Base-by-base conservation (phyloP, 2,329 filamentous ascomycete genomes). In the Fonsecaea pedrosoi region DNA sequence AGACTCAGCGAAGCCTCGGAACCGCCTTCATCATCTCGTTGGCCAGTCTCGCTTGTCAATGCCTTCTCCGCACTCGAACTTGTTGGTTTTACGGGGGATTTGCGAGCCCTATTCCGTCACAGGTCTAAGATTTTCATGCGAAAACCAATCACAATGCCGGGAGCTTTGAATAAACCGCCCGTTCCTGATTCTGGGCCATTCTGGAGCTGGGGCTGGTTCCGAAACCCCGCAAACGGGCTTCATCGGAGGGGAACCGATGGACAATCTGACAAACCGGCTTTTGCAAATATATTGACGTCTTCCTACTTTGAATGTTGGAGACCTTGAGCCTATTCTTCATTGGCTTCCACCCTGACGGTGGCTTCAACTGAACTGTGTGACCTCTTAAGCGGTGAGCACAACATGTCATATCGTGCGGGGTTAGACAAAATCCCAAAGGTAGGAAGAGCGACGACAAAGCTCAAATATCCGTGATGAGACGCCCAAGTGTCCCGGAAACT, bases 401-500 rank as follows among this genome's bases (percentile, higher is more conserved):
- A 42, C 48, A 54, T 38, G 21, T 35, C 25, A 38, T 35, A 13
- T 30, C 45, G 48, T 61, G 59, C 59, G 59, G 59, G 59, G 59
- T 61, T 34, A 1, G 30, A 60, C 40, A 18, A 25, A 21, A 45
- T 50, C 30, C 45, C 42, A 34, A 38, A 60, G 37, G 12, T 30
- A 45, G 55, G 55, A 25, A 9, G 21, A 58, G 42, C 40, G 34
- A 60, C 57, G 57, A 35, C 4, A 21, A 21, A 60, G 57, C 57
- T 60, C 32, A 60, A 60, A 60, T 60, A 60, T n/a, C 57, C n/a
- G 18, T 34, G 30, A 54, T 35, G 34, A 54, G 37, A 48, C 45
- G 50, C 34, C 25, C 48, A n/a, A 7, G 10, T 5, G 2, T 13
- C 21, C 9, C 25, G 45, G 21, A 21, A 37, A 30, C 40, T 54